phyloP scores from a whole-genome alignment of 2,329 filamentous ascomycete species.

The Pezicula carpinea region DNA sequence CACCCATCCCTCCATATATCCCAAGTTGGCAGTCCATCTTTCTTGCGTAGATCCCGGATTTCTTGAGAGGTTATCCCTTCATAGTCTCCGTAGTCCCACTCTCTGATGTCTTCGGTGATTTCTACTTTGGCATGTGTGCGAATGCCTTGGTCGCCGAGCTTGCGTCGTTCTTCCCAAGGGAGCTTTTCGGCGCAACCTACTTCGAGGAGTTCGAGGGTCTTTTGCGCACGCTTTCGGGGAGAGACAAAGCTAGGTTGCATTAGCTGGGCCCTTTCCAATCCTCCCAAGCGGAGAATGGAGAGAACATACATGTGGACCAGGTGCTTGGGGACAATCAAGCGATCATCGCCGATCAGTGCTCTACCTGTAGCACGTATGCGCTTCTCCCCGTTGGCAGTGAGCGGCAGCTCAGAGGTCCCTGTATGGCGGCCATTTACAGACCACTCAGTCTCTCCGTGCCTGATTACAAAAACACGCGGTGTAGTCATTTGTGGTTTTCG shows the following conservation, averaged over 20 bases:
- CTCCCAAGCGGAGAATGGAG: background rate
- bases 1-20: conserved; percentile 91
- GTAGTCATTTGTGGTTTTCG: conserved; percentile 32
- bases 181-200: conserved; percentile 64
- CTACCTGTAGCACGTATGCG: conserved; percentile 71
- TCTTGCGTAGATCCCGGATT: conserved; percentile 55
- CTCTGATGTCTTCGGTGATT: conserved; percentile 67
- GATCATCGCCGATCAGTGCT: conserved; percentile 77
- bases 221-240: conserved; percentile 76
- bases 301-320: conserved; percentile 73
- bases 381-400: conserved; percentile 78
- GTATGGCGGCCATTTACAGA: conserved; percentile 84
- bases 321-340: conserved; percentile 78
- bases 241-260: conserved; percentile 68
- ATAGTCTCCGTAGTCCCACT: conserved; percentile 87
- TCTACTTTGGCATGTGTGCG: conserved; percentile 57
- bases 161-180: conserved; percentile 61
- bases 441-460: conserved; percentile 96
- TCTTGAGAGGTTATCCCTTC: conserved; percentile 72
- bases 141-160: conserved; percentile 31
- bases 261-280: background rate
- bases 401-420: conserved; percentile 76
- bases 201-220: conserved; percentile 83
- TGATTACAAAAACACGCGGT: conserved; percentile 74
- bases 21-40: conserved; percentile 59